phyloP scores from a whole-genome alignment of 495 filamentous ascomycete species.

The Sphaerosporella brunnea region DNA sequence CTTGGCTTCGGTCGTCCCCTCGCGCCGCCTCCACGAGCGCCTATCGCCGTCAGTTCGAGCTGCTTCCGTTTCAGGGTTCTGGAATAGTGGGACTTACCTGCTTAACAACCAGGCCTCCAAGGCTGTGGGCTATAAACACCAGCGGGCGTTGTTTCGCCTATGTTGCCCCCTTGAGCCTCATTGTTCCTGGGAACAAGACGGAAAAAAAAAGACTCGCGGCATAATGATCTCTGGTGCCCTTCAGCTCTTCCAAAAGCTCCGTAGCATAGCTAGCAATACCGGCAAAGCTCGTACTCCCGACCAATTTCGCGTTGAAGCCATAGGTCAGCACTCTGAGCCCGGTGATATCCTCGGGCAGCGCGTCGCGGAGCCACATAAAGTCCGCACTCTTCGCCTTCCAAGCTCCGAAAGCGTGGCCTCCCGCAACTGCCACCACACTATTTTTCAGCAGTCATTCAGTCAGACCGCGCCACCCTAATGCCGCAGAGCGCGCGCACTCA shows the following conservation, averaged over 20 bases:
- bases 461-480: too few species aligned
- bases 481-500: too few species aligned
- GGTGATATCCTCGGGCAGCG: slow-evolving; percentile 3
- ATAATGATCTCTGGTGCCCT: neutral
- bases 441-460: too few species aligned
- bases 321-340: slow-evolving; percentile 9
- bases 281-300: slow-evolving; percentile 2
- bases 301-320: slow-evolving; percentile 8
- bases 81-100: slow-evolving; percentile 5
- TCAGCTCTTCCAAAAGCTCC: slow-evolving; percentile 7
- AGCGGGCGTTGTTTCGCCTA: slow-evolving; percentile 8
- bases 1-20: neutral
- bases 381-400: slow-evolving; percentile 7
- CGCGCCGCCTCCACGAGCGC: neutral
- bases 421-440: slow-evolving; percentile 11
- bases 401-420: slow-evolving; percentile 14
- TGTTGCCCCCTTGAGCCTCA: neutral
- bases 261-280: slow-evolving; percentile 1
- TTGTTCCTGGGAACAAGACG: neutral
- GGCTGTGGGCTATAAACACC: slow-evolving; percentile 16
- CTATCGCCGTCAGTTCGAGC: neutral
- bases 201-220: neutral
- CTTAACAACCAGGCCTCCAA: slow-evolving; percentile 15
- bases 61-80: neutral
- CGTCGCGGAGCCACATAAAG: slow-evolving; percentile 13